phyloP scores from a whole-genome alignment of 2,329 filamentous ascomycete species.

The Alternaria triticina region DNA sequence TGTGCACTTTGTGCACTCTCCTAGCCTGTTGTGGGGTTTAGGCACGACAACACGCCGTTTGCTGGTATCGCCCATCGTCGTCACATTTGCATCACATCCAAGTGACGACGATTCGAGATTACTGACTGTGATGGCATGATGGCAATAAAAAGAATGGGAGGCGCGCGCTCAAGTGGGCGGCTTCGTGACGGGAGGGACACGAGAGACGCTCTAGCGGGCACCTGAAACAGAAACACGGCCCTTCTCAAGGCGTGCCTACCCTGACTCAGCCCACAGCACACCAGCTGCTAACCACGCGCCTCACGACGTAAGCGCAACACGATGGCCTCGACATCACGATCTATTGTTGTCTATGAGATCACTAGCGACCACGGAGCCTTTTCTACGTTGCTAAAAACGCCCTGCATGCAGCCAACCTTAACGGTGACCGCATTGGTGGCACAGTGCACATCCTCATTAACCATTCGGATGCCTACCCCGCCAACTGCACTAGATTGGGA shows the following conservation, averaged over 20 bases:
- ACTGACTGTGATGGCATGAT: slow-evolving; percentile 18
- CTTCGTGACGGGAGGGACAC: slow-evolving; percentile 18
- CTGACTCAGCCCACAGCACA: slow-evolving; percentile 17
- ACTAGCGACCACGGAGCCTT: not conserved
- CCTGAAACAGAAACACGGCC: slow-evolving; percentile 24
- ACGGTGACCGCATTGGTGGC: slow-evolving; percentile 13
- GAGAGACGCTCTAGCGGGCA: slow-evolving; percentile 9
- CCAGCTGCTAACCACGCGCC: slow-evolving; percentile 13
- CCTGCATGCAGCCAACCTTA: slow-evolving; percentile 5
- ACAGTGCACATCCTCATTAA: slow-evolving; percentile 10
- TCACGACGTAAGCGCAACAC: not conserved
- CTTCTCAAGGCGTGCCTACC: slow-evolving; percentile 13
- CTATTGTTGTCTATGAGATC: slow-evolving; percentile 3
- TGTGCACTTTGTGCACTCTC: slow-evolving; percentile 10
- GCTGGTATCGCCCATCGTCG: slow-evolving; percentile 4
- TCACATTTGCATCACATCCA: slow-evolving; percentile 28
- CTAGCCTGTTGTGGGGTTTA: slow-evolving; percentile 1
- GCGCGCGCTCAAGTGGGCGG: slow-evolving; percentile 31
- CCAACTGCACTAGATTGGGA: slow-evolving; percentile 3
- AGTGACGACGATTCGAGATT: slow-evolving; percentile 20
- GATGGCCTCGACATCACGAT: slow-evolving; percentile 6
- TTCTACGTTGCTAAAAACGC: slow-evolving; percentile 17
- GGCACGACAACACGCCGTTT: slow-evolving; percentile 22
- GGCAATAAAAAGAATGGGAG: slow-evolving; percentile 18
- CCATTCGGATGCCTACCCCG: slow-evolving; percentile 8